A percentile compares a stretch with the other conserved stretches of the same genome.
Conservation (phyloP, 768 basidiomycete genomes). For the Mycena galopus region DNA sequence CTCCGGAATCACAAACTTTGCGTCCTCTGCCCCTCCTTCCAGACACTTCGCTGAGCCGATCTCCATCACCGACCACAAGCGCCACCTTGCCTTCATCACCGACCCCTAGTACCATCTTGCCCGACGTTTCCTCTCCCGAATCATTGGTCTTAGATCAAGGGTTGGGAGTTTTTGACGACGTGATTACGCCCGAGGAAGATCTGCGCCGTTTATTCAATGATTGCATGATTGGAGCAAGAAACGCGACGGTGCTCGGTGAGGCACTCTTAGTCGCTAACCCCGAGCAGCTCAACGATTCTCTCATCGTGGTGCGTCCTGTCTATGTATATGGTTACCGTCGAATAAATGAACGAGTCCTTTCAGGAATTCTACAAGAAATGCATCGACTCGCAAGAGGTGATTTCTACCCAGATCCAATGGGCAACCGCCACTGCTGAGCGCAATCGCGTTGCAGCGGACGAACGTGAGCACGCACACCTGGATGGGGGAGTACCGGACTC, state of each 20-base stretch:
- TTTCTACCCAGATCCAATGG: conserved; percentile 92
- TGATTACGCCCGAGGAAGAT: conserved; percentile 87
- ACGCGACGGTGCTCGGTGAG: conserved; percentile 80
- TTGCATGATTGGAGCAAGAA: conserved; percentile 86
- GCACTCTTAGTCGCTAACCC: conserved; percentile 77
- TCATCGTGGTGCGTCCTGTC: conserved; percentile 71
- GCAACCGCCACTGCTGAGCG: conserved; percentile 83
- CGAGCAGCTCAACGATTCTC: conserved; percentile 73
- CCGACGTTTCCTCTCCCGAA: neutral
- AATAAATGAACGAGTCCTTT: neutral
- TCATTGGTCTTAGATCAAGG: neutral
- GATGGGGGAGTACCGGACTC: no score
- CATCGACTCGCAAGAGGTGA: conserved; percentile 84
- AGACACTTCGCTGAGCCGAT: neutral
- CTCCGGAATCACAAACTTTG: neutral
- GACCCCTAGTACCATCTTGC: no score
- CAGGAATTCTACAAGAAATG: conserved; percentile 91
- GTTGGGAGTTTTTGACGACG: conserved; percentile 10
- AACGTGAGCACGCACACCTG: conserved; percentile 42
- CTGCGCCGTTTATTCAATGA: conserved; percentile 86
- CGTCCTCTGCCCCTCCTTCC: neutral
- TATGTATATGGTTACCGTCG: neutral
- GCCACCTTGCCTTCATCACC: neutral
- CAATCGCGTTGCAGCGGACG: neutral
- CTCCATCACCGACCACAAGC: neutral